Conservation (phyloP, 177 flowering plant genomes). For the Telopea speciosissima region DNA sequence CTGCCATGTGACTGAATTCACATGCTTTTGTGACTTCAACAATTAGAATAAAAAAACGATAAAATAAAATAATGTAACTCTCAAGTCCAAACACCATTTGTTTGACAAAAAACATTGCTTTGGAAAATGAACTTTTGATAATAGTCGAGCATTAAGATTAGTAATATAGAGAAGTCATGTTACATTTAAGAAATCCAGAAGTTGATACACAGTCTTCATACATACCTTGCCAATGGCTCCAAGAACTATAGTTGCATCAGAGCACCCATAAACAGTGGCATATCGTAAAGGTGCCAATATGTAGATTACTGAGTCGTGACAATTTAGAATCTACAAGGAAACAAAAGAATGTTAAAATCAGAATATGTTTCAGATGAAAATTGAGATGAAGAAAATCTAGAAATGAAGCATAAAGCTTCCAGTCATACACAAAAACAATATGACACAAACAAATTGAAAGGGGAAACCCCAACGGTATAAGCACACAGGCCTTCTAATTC, state of each 20-base stretch:
- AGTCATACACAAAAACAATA: neutral
- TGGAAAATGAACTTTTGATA: too few species aligned
- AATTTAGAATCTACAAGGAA: constrained; percentile 68
- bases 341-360: neutral
- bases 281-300: constrained; percentile 86
- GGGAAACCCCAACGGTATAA: neutral
- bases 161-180: neutral
- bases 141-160: neutral
- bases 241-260: constrained; percentile 92
- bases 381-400: too few species aligned
- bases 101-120: too few species aligned
- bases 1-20: too few species aligned
- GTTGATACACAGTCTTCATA: neutral
- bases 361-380: neutral
- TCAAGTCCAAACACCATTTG: too few species aligned
- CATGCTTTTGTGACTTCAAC: too few species aligned
- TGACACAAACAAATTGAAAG: neutral
- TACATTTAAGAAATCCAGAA: neutral
- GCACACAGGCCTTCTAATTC: neutral
- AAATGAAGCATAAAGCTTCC: neutral
- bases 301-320: constrained; percentile 92
- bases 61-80: too few species aligned
- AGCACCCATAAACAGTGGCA: constrained; percentile 92
- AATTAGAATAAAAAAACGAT: too few species aligned
- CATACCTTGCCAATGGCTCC: constrained; percentile 99